These are phyloP conservation scores for Theileria parva DNA, from an alignment of 169 alveolate genomes.

Conservation along the genomic window DNA sequence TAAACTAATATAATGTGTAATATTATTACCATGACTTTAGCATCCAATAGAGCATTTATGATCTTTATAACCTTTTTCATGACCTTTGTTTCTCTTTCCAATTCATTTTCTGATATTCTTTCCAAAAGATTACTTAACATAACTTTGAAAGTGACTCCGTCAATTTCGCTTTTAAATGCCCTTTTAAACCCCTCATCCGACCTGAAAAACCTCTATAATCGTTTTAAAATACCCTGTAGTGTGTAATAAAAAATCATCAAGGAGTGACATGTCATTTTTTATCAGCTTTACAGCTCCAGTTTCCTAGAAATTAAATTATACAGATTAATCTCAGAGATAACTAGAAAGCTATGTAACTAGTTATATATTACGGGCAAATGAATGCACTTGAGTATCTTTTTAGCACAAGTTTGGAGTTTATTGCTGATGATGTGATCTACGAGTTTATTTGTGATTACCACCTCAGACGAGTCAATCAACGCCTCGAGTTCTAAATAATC, in stretches of 20 bases:
- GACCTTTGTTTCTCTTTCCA: conserved; percentile 8
- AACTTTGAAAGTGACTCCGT: conserved; percentile 20
- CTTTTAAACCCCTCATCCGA: conserved; percentile 25
- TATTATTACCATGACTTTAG: conserved; percentile 41
- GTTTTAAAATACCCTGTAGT: conserved; percentile 41
- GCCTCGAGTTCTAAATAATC: conserved; percentile 13
- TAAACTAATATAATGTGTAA: not conserved
- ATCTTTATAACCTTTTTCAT: conserved; percentile 47
- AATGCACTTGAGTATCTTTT: conserved; percentile 42
- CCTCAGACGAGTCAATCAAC: conserved; percentile 28
- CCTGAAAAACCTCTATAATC: not conserved
- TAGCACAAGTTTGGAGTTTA: conserved; percentile 41
- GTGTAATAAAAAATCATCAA: conserved; percentile 41
- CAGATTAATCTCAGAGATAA: not conserved
- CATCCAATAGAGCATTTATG: conserved; percentile 53
- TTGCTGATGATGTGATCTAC: conserved; percentile 46
- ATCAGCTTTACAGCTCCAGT: conserved; percentile 26
- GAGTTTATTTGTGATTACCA: conserved; percentile 39
- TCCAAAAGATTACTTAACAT: conserved; percentile 29
- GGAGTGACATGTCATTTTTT: conserved; percentile 28
- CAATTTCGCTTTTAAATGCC: conserved; percentile 43
- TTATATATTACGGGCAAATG: conserved; percentile 41
- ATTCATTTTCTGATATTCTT: conserved; percentile 25
- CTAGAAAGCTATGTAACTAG: not conserved
- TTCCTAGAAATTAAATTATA: conserved; percentile 17